phyloP scores from a whole-genome alignment of 2,329 filamentous ascomycete genomes.

The Fusarium devonianum region DNA sequence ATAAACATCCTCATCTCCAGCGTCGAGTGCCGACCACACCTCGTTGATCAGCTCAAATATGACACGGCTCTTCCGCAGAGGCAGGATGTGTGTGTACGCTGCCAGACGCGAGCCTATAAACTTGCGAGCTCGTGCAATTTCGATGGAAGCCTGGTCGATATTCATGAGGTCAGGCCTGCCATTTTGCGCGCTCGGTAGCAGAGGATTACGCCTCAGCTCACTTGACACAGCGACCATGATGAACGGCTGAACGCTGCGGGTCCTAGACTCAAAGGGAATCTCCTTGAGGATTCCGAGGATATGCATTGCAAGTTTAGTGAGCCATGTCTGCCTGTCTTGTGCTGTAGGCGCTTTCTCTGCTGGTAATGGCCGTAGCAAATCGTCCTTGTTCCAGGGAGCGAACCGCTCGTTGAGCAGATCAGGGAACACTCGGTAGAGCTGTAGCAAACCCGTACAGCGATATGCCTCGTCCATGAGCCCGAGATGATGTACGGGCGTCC shows the following conservation, averaged over 20 bases:
- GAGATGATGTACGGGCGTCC: conserved; percentile 26
- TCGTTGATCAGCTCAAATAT: conserved; percentile 15
- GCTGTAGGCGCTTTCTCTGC: conserved; percentile 4
- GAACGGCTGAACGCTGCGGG: conserved; percentile 5
- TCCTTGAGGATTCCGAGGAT: conserved; percentile 22
- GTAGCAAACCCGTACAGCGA: conserved; percentile 23
- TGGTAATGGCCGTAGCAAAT: conserved; percentile 4
- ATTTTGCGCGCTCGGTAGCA: not conserved
- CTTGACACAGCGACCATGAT: conserved; percentile 19
- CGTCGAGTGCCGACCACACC: conserved; percentile 24
- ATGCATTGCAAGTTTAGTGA: conserved; percentile 29
- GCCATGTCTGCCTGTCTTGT: conserved; percentile 22
- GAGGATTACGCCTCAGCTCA: conserved; percentile 13
- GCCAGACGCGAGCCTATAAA: conserved; percentile 21
- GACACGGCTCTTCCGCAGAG: conserved; percentile 12
- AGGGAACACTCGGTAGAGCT: conserved; percentile 37
- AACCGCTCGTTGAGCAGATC: conserved; percentile 32
- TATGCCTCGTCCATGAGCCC: conserved; percentile 31
- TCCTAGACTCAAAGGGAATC: conserved; percentile 9
- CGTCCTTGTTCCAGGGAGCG: conserved; percentile 16
- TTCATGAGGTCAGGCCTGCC: not conserved
- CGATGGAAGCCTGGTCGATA: conserved; percentile 9
- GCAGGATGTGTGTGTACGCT: conserved; percentile 18
- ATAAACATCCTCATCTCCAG: conserved; percentile 23
- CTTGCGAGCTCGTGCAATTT: conserved; percentile 12